Evolutionary conservation across 2,329 filamentous ascomycete genomes (phyloP).

Genomic region (Trichoderma sp.): DNA sequence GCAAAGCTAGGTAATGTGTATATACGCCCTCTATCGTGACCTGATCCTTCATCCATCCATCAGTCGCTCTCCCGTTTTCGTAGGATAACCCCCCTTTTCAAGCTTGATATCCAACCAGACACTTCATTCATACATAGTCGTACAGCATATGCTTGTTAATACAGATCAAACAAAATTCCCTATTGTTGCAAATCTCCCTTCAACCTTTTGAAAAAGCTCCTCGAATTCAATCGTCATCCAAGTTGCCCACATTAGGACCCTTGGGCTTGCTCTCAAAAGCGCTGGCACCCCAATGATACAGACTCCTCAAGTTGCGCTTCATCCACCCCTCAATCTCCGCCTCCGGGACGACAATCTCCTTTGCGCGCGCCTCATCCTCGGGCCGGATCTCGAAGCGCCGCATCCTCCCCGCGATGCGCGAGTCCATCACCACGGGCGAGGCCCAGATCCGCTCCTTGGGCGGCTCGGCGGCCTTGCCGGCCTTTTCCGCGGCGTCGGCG

Average conservation of each 20-base stretch:
- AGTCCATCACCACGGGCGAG: conserved; percentile 73
- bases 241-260: conserved; percentile 46
- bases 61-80: not conserved
- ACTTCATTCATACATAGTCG: conserved; percentile 3
- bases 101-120: not conserved
- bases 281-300: conserved; percentile 55
- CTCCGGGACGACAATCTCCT: conserved; percentile 63
- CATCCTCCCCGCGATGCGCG: conserved; percentile 77
- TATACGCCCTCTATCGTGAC: conserved; percentile 23
- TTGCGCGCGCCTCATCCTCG: conserved; percentile 70
- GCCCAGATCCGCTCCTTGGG: conserved; percentile 74
- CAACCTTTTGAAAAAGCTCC: not conserved
- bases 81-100: not conserved
- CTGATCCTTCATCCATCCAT: not conserved
- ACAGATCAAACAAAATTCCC: not conserved
- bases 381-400: conserved; percentile 69
- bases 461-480: conserved; percentile 45
- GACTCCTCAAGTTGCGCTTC: conserved; percentile 59
- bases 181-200: too few relatives aligned
- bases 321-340: conserved; percentile 72
- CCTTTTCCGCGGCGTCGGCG: conserved; percentile 47
- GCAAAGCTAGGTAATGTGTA: conserved; percentile 28
- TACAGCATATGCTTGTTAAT: conserved; percentile 12
- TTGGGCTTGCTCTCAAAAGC: conserved; percentile 46
- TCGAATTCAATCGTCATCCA: conserved; percentile 41